Percentiles rank a stretch among this genome's conserved stretches.
Conservation (phyloP, 1,284 basidiomycete species). For the Vanrija humicola region DNA sequence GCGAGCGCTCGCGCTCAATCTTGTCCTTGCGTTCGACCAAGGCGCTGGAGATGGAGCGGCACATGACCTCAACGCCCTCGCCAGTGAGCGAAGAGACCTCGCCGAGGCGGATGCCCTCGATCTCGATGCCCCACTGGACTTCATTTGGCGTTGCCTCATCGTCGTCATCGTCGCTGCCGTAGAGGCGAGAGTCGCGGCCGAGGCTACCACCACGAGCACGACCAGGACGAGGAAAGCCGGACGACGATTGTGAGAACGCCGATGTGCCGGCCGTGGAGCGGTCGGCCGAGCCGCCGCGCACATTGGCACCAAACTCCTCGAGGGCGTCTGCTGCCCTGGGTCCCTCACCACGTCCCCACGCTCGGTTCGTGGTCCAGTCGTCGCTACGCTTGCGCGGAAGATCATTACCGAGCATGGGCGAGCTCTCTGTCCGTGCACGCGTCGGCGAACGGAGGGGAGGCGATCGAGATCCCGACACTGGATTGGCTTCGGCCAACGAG, state of each 20-base stretch:
- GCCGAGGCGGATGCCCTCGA: constrained; percentile 41
- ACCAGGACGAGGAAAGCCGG: background rate
- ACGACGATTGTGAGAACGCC: background rate
- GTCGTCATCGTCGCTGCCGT: constrained; percentile 11
- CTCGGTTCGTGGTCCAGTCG: constrained; percentile 34
- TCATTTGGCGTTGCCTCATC: constrained; percentile 14
- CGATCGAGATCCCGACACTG: constrained; percentile 5
- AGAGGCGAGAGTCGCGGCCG: constrained; percentile 36
- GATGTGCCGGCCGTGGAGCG: background rate
- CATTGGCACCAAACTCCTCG: constrained; percentile 37
- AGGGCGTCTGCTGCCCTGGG: constrained; percentile 37
- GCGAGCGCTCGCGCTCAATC: constrained; percentile 41
- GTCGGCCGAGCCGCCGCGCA: background rate
- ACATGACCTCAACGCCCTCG: constrained; percentile 46
- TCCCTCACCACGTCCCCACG: constrained; percentile 41
- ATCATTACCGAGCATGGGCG: constrained; percentile 6
- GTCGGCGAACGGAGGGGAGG: constrained; percentile 8
- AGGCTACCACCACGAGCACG: constrained; percentile 36
- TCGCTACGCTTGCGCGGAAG: constrained; percentile 21
- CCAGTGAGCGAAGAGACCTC: constrained; percentile 43
- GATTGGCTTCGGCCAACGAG: constrained; percentile 32
- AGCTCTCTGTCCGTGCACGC: constrained; percentile 20
- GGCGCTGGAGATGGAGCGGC: constrained; percentile 39
- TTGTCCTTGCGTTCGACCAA: constrained; percentile 44
- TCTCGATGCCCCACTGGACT: constrained; percentile 36